Evolutionary conservation across 2,329 filamentous ascomycete genomes (phyloP).

Genomic region (Rutstroemia sp.): DNA sequence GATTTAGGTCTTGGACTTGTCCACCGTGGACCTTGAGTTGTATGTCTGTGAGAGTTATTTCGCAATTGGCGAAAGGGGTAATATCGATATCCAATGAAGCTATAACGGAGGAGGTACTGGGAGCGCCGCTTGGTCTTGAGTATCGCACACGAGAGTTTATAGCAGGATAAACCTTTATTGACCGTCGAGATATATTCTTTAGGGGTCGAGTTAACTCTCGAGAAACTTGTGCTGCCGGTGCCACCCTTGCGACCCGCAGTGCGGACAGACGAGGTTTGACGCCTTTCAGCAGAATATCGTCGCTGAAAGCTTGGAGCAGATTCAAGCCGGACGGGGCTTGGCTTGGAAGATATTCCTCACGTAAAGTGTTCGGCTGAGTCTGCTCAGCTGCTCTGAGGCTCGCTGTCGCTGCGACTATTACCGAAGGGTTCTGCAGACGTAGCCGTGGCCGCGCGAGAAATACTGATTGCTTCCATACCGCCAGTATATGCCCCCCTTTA

Average conservation of each 20-base stretch:
- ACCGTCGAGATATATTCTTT: constrained; percentile 53
- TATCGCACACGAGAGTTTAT: constrained; percentile 69
- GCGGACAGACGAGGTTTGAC: constrained; percentile 64
- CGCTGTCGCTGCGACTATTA: constrained; percentile 57
- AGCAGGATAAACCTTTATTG: constrained; percentile 58
- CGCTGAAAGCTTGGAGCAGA: constrained; percentile 65
- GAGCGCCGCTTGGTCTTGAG: constrained; percentile 53
- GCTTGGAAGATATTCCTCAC: constrained; percentile 61
- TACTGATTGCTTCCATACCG: constrained; percentile 53
- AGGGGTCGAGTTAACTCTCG: constrained; percentile 57
- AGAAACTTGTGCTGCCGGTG: constrained; percentile 53
- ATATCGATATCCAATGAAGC: constrained; percentile 69
- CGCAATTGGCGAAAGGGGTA: constrained; percentile 60
- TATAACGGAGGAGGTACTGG: constrained; percentile 51
- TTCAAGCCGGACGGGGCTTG: constrained; percentile 64
- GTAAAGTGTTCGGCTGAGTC: constrained; percentile 34
- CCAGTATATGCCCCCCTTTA: constrained; percentile 39
- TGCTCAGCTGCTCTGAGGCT: constrained; percentile 47
- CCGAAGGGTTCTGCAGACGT: constrained; percentile 56
- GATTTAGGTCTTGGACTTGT: constrained; percentile 49
- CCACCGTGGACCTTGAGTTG: constrained; percentile 50
- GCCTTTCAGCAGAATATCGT: constrained; percentile 51
- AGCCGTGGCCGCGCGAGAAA: constrained; percentile 53
- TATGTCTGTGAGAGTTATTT: constrained; percentile 54
- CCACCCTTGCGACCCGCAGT: constrained; percentile 65